A percentile compares a stretch with the other conserved stretches of the same genome.
phyloP scores from a whole-genome alignment of 2,329 filamentous ascomycete species.

The Colletotrichum costaricense region DNA sequence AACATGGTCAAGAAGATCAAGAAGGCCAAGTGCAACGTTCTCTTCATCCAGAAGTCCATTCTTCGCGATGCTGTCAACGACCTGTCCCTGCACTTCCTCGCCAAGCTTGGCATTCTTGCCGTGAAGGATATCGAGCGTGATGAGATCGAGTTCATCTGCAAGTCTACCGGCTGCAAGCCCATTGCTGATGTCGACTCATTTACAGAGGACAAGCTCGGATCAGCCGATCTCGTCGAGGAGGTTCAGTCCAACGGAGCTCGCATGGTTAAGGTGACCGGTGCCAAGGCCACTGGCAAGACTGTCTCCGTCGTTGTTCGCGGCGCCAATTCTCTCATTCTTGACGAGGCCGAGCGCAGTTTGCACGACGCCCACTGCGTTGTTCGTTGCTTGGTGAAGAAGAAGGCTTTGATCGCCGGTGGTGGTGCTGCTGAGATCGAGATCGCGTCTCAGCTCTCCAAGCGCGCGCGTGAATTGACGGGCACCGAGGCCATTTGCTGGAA shows the following conservation, averaged over 20 bases:
- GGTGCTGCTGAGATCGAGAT: slow-evolving; percentile 98
- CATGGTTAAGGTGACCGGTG: slow-evolving; percentile 94
- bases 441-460: slow-evolving; percentile 84
- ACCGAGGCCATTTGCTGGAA: slow-evolving; percentile 99
- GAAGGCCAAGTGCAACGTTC: slow-evolving; percentile 99
- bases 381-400: slow-evolving; percentile 98
- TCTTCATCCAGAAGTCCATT: slow-evolving; percentile 98
- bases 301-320: slow-evolving; percentile 95
- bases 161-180: slow-evolving; percentile 98
- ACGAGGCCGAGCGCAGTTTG: slow-evolving; percentile 95
- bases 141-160: slow-evolving; percentile 99
- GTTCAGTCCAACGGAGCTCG: slow-evolving; percentile 86
- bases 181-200: slow-evolving; percentile 99
- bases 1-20: slow-evolving; percentile 99
- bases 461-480: slow-evolving; percentile 84
- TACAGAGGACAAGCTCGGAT: slow-evolving; percentile 96
- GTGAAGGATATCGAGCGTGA: slow-evolving; percentile 99
- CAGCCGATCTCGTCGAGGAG: slow-evolving; percentile 94
- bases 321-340: slow-evolving; percentile 92
- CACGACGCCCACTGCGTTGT: slow-evolving; percentile 99
- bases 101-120: slow-evolving; percentile 94
- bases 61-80: slow-evolving; percentile 98
- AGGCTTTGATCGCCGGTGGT: slow-evolving; percentile 96
- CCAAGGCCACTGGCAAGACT: slow-evolving; percentile 86
- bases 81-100: slow-evolving; percentile 94